Evolutionary conservation across 2,329 filamentous ascomycete species (phyloP), one percentile per base, ranked within the genome.

Genomic region (Coniochaeta hoffmannii): DNA sequence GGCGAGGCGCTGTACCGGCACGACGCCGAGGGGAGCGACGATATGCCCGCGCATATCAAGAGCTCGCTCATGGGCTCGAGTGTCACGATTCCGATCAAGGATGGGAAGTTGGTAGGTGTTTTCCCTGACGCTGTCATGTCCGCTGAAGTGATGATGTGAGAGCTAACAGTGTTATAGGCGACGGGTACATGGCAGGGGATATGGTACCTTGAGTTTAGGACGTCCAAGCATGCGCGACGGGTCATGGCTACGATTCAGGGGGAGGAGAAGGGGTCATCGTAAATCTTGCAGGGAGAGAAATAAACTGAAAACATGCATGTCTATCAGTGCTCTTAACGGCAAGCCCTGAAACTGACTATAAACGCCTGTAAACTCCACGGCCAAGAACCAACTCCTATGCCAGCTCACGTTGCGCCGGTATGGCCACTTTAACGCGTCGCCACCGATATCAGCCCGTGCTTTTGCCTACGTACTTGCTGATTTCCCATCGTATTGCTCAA

Each of bases 21-120:
- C 73, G 84, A 82, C 65, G 92, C 62, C 0, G 94, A 96, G 77
- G 94, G 94, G 0, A 72, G 75, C 53, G 94, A 99, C 74, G 94
- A 97, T 72, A 97, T 97, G 90, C 94, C 94, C 35, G 92, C 91
- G 57, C 94, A 99, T 71, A 87, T 99, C 70, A 99, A 99, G 74
- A 90, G 87, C 56, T 88, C 90, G 0, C 75, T 99, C 52, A 80
- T 97, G 30, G 94, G 94, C 14, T 90, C 92, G 4, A 96, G 88
- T 63, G 85, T 97, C 2, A 93, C 86, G 6, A 88, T 99, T 57
- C 94, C 94, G 1, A 97, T 99, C 69, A 87, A 82, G 58, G 85
- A 97, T 66, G 94, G 94, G 36, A 85, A 82, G 63, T 70, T 97
- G 68, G 86, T 82, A 66, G 65, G 78, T 72, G n/a, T n/a, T n/a